These are phyloP conservation scores for Comarum palustre DNA, from an alignment of 306 rosid species.

Conservation along the genomic window DNA sequence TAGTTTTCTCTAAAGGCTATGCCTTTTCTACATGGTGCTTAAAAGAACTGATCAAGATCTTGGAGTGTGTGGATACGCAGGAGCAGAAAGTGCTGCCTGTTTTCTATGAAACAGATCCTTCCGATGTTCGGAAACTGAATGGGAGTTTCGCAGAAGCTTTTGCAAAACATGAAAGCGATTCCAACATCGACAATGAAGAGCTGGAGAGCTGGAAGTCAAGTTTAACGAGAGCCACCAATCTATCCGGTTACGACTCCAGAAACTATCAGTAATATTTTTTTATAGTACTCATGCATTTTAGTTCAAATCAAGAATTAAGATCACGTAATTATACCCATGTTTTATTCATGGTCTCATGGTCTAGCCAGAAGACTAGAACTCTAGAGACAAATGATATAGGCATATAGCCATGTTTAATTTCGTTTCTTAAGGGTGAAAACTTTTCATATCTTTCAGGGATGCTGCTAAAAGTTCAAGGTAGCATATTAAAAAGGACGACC, in stretches of 20 bases:
- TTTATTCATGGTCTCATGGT: no score
- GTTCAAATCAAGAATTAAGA: no score
- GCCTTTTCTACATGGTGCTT: conserved; percentile 14
- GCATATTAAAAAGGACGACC: no score
- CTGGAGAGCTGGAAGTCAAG: background rate
- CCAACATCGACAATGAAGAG: background rate
- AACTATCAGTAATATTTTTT: background rate
- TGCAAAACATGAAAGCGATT: background rate
- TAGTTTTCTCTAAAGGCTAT: conserved; percentile 5
- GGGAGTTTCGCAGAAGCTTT: background rate
- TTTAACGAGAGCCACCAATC: background rate
- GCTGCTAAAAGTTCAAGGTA: no score
- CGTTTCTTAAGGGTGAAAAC: no score
- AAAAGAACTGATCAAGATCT: conserved; percentile 2
- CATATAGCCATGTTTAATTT: no score
- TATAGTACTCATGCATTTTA: no score
- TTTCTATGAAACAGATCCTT: background rate
- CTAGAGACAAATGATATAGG: no score
- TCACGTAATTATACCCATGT: no score
- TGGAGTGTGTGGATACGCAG: background rate
- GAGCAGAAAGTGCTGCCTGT: background rate
- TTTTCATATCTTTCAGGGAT: no score
- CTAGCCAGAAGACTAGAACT: no score
- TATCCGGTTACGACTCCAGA: background rate
- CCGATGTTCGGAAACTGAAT: background rate